Evolutionary conservation across 2,329 filamentous ascomycete species (phyloP).

Genomic region (Colletotrichum spaethianum): DNA sequence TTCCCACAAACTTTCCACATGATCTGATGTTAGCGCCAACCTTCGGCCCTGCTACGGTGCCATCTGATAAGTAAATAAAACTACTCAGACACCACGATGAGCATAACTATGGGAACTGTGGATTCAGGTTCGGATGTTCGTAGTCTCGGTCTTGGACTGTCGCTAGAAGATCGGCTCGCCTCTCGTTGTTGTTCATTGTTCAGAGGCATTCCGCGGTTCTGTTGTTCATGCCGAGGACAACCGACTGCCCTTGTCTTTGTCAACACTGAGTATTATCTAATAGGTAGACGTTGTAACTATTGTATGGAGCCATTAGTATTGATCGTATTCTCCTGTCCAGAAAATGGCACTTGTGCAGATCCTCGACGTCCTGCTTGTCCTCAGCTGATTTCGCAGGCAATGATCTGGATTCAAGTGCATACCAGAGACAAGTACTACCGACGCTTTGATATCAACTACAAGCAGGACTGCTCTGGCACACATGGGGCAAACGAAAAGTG

Average conservation of each 20-base stretch:
- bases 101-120: background rate
- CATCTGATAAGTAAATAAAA: background rate
- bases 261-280: background rate
- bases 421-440: background rate
- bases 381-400: background rate
- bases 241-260: background rate
- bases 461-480: background rate
- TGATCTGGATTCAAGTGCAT: background rate
- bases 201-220: background rate
- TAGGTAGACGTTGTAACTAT: background rate
- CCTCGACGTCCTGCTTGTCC: background rate
- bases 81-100: background rate
- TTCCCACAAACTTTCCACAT: background rate
- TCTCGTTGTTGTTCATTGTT: background rate
- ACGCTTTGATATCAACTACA: background rate
- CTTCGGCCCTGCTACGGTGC: slow-evolving; percentile 31
- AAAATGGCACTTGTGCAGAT: background rate
- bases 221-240: background rate
- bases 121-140: background rate
- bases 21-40: slow-evolving; percentile 26
- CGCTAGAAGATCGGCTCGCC: background rate
- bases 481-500: background rate
- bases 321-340: too few species aligned
- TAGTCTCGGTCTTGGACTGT: background rate
- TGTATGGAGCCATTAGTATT: too few species aligned